Percentiles rank a stretch among this genome's conserved stretches.
phyloP scores from a whole-genome alignment of 2,329 filamentous ascomycete genomes.

The Thelonectria blattea region DNA sequence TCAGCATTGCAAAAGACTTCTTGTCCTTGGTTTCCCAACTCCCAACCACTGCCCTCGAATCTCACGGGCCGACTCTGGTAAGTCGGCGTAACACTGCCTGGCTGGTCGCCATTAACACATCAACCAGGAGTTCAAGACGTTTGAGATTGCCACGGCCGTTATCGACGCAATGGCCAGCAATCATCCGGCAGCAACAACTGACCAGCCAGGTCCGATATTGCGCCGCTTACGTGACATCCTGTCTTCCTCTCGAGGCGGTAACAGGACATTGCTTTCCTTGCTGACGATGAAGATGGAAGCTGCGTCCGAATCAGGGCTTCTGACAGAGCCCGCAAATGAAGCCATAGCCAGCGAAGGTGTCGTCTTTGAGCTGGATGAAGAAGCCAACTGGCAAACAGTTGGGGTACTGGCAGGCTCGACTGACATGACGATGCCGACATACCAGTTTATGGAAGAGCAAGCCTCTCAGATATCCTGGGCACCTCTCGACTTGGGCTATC shows the following conservation, averaged over 20 bases:
- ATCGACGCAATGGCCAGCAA: slow-evolving; percentile 46
- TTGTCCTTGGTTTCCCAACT: slow-evolving; percentile 50
- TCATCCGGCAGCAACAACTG: slow-evolving; percentile 24
- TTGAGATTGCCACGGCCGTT: slow-evolving; percentile 53
- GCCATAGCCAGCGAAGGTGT: slow-evolving; percentile 5
- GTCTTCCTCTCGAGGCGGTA: slow-evolving; percentile 51
- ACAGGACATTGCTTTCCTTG: slow-evolving; percentile 46
- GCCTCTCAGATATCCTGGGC: slow-evolving; percentile 37
- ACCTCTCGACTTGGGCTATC: slow-evolving; percentile 35
- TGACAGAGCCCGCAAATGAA: slow-evolving; percentile 19
- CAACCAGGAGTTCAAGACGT: slow-evolving; percentile 50
- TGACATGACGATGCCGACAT: slow-evolving; percentile 32
- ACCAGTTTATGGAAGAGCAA: slow-evolving; percentile 38
- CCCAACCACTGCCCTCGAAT: slow-evolving; percentile 54
- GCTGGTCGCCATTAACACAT: slow-evolving; percentile 2
- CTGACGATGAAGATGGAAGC: slow-evolving; percentile 41
- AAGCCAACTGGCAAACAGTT: slow-evolving; percentile 24
- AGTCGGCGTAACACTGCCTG: accelerated
- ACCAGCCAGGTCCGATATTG: slow-evolving; percentile 45
- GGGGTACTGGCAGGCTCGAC: slow-evolving; percentile 28
- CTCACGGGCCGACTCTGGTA: slow-evolving; percentile 54
- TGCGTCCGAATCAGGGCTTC: slow-evolving; percentile 26
- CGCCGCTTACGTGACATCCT: slow-evolving; percentile 47
- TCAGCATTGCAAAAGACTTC: slow-evolving; percentile 54
- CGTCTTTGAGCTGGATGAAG: slow-evolving; percentile 20